Evolutionary conservation across 257 asterid genomes (phyloP).

Genomic region (Penstemon davidsonii): DNA sequence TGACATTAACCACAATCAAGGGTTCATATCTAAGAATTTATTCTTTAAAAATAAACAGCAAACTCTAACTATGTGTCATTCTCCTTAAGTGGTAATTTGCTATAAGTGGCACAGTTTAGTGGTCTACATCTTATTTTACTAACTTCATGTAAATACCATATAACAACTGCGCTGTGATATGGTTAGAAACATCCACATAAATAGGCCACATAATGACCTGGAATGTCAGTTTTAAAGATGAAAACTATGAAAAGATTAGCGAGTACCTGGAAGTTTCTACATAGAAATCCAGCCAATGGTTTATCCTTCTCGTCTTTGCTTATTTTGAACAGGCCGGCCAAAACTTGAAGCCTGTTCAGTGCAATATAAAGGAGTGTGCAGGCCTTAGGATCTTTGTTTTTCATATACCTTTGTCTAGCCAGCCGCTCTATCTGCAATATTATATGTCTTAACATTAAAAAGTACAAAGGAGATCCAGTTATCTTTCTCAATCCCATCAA

Average conservation of each 20-base stretch:
- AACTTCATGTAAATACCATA: constrained; percentile 7
- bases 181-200: constrained; percentile 9
- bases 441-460: constrained; percentile 27
- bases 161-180: constrained; percentile 19
- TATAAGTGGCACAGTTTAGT: constrained; percentile 15
- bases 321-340: constrained; percentile 90
- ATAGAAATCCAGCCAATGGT: constrained; percentile 78
- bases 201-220: constrained; percentile 7
- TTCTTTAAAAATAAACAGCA: constrained; percentile 1
- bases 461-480: constrained; percentile 5
- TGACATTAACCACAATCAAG: constrained; percentile 1
- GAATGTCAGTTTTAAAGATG: neutral
- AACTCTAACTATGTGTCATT: neutral
- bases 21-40: constrained; percentile 14
- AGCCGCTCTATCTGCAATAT: constrained; percentile 83
- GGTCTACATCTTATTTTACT: constrained; percentile 2
- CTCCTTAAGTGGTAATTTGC: constrained; percentile 7
- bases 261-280: constrained; percentile 89
- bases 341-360: constrained; percentile 88
- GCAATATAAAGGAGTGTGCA: constrained; percentile 89
- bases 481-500: constrained; percentile 4
- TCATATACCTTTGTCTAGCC: constrained; percentile 85
- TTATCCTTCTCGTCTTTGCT: constrained; percentile 95
- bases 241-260: constrained; percentile 10
- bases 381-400: constrained; percentile 85